Evolutionary conservation across 2,329 filamentous ascomycete species (phyloP), one percentile per base, ranked within the genome.

Genomic region (Colletotrichum phormii): DNA sequence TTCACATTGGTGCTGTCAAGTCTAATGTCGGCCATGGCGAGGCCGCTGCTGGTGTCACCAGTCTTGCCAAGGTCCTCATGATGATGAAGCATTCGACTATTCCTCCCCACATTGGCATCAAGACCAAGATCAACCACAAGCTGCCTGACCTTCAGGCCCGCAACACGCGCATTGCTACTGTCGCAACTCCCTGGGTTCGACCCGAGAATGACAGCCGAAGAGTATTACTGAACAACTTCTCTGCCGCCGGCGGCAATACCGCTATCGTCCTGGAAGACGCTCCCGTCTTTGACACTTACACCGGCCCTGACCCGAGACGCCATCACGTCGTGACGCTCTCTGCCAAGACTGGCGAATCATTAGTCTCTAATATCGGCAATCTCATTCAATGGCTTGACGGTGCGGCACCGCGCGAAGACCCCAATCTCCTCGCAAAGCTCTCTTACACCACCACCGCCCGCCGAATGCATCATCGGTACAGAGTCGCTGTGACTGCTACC

Each of bases 371-470:
- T 74, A 83, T 89, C 0, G 83, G 89, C 75, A 83, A 83, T 26
- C 83, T 92, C 1, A 81, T 90, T 5, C 77, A 80, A 1, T 91
- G 87, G 81, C 86, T 92, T 75, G 86, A 87, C n/a, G 46, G 13
- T 12, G 29, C 7, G 9, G 37, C 4, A 26, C 18, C 11, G 24
- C 75, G 80, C 33, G 83, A 87, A 46, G 84, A 87, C 6, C 85
- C 88, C 5, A 85, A 86, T 1, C 86, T 88, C 0, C 78, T 93
- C 13, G 83, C 87, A 1, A 84, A 89, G 71, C 81, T 94, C 1
- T 88, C 91, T 0, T 94, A 93, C 80, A 92, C 90, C 0, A 91
- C 89, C 0, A 93, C 91, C 2, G 92, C 92, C n/a, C 87, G 91
- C 24, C 86, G 88, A 49, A 87, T 89, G 18, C 91, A 92, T 68